phyloP scores from a whole-genome alignment of 306 rosid species.

The Erythrophleum fordii region DNA sequence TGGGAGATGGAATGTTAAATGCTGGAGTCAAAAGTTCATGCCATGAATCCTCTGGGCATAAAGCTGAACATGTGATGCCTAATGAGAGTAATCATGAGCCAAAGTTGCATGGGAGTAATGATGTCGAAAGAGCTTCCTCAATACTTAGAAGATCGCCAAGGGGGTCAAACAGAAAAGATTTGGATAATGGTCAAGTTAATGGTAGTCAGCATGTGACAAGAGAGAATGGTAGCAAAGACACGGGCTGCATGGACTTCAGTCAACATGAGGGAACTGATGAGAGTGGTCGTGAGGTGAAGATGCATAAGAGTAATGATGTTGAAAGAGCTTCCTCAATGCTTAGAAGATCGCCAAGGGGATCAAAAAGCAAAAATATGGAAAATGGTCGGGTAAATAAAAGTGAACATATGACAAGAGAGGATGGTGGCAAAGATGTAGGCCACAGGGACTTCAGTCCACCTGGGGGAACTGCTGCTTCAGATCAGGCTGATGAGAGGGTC shows the following conservation, averaged over 20 bases:
- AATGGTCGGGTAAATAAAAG: constrained; percentile 37
- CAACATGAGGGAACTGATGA: constrained; percentile 17
- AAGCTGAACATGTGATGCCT: constrained; percentile 42
- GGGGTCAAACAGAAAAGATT: constrained; percentile 9
- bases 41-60: constrained; percentile 35
- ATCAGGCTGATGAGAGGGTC: constrained; percentile 43
- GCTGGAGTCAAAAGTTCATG: constrained; percentile 32
- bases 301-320: constrained; percentile 32
- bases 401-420: constrained; percentile 31
- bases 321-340: constrained; percentile 39
- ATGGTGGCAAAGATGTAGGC: constrained; percentile 32
- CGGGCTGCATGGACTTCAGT: background rate
- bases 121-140: constrained; percentile 38
- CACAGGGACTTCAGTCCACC: constrained; percentile 29
- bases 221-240: constrained; percentile 18
- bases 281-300: constrained; percentile 25
- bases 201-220: background rate
- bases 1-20: constrained; percentile 34
- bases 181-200: background rate
- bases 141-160: constrained; percentile 55
- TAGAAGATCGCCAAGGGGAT: constrained; percentile 54
- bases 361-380: constrained; percentile 28
- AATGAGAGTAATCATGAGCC: constrained; percentile 35
- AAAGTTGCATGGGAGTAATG: constrained; percentile 33
- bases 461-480: constrained; percentile 32